These are phyloP conservation scores for Protomyces arabidopsidicola DNA, from an alignment of 1,139 yeast species.

Conservation along the genomic window DNA sequence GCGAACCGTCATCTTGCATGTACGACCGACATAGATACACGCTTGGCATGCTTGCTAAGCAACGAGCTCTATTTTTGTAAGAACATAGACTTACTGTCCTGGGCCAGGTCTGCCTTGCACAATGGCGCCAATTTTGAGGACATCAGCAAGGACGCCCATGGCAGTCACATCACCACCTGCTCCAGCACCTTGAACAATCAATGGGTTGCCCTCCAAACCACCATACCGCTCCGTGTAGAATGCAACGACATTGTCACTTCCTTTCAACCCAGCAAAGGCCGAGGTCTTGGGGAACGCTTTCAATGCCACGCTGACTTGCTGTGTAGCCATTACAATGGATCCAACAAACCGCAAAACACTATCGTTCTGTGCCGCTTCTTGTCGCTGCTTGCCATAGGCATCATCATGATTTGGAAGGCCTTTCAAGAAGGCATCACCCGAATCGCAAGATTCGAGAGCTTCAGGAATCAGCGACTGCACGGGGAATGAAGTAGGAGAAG, in stretches of 20 bases:
- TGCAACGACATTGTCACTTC: constrained; percentile 91
- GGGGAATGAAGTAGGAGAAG: constrained; percentile 93
- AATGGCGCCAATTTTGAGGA: constrained; percentile 71
- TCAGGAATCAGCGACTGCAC: constrained; percentile 89
- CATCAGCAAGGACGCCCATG: constrained; percentile 93
- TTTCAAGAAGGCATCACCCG: constrained; percentile 49
- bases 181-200: constrained; percentile 96
- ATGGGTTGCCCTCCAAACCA: constrained; percentile 56
- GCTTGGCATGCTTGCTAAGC: neutral
- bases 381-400: constrained; percentile 70
- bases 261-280: constrained; percentile 92
- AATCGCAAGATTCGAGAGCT: constrained; percentile 64
- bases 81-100: neutral
- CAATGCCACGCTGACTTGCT: constrained; percentile 61
- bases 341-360: constrained; percentile 94
- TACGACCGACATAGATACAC: too few species aligned
- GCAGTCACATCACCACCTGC: constrained; percentile 99
- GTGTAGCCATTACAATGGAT: constrained; percentile 58
- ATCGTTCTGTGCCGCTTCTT: constrained; percentile 72
- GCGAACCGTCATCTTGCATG: too few species aligned
- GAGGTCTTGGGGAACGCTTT: constrained; percentile 75
- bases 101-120: neutral
- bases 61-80: neutral
- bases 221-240: constrained; percentile 81
- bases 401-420: constrained; percentile 77